Conservation (phyloP, 352 stramenopile species). For the Bremia lactucae region DNA sequence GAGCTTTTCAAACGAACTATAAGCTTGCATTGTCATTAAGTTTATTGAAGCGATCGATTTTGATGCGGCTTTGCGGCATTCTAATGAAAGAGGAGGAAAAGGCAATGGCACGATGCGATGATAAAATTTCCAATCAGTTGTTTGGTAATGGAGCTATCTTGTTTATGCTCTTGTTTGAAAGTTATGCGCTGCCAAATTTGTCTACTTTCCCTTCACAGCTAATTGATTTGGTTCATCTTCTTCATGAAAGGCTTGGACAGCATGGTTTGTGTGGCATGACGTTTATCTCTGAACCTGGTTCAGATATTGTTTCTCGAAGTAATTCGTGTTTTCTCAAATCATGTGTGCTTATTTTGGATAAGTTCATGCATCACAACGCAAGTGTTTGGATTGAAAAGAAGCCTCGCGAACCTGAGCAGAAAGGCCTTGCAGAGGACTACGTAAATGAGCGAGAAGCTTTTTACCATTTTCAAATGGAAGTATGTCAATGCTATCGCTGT, state of each 20-base stretch:
- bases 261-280: conserved; percentile 36
- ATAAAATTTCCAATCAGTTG: conserved; percentile 31
- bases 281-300: conserved; percentile 16
- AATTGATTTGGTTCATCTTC: conserved; percentile 22
- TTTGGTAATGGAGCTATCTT: conserved; percentile 42
- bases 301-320: conserved; percentile 2
- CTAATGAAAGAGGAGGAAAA: conserved; percentile 71
- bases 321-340: conserved; percentile 33
- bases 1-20: conserved; percentile 4
- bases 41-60: conserved; percentile 15
- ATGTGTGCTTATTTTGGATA: conserved; percentile 24
- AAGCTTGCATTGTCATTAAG: conserved; percentile 8
- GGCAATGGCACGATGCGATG: conserved; percentile 26
- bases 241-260: conserved; percentile 33
- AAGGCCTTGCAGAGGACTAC: conserved; percentile 3
- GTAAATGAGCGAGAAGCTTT: conserved; percentile 5
- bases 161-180: conserved; percentile 35
- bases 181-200: conserved; percentile 2
- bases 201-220: conserved; percentile 5
- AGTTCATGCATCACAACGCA: conserved; percentile 14
- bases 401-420: neutral
- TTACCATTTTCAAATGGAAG: conserved; percentile 31
- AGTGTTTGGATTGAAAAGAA: conserved; percentile 4
- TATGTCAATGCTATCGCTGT: conserved; percentile 64
- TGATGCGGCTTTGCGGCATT: conserved; percentile 37